phyloP scores from a whole-genome alignment of 305 asterid species.

The Salvia sclarea region DNA sequence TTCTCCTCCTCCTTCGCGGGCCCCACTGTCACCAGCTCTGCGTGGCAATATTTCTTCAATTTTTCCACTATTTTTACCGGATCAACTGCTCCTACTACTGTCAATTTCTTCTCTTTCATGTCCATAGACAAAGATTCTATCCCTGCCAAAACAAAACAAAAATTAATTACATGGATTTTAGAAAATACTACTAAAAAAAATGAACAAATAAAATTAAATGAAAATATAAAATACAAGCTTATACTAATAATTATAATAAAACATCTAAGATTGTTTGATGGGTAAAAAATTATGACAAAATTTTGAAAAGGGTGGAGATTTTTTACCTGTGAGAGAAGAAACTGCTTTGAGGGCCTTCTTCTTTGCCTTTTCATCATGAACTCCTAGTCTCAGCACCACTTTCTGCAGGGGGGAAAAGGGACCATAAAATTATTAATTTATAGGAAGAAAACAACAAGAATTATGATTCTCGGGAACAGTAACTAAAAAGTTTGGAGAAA shows the following conservation, averaged over 20 bases:
- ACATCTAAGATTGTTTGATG: too few relatives aligned
- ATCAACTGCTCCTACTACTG: constrained; percentile 30
- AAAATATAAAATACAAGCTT: too few relatives aligned
- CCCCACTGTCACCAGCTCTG: constrained; percentile 26
- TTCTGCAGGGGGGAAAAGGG: constrained; percentile 28
- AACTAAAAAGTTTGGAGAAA: not conserved
- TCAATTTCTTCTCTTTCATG: constrained; percentile 41
- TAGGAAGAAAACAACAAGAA: not conserved
- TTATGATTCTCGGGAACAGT: not conserved
- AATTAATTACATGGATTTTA: too few relatives aligned
- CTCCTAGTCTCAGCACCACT: constrained; percentile 31
- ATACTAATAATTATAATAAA: too few relatives aligned
- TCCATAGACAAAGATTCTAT: constrained; percentile 54
- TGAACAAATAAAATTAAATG: too few relatives aligned
- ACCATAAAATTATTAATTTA: not conserved
- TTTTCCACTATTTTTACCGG: constrained; percentile 33
- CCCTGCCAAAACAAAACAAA: constrained; percentile 42
- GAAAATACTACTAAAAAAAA: too few relatives aligned
- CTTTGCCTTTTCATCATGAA: constrained; percentile 29
- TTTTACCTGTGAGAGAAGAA: constrained; percentile 33
- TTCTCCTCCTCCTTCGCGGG: constrained; percentile 37
- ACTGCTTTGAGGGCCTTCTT: constrained; percentile 40
- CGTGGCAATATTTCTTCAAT: constrained; percentile 26
- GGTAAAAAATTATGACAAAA: too few relatives aligned
- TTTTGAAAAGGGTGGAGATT: not conserved